Base-by-base conservation (phyloP, 495 filamentous ascomycete species). In the Penicillium antarcticum region DNA sequence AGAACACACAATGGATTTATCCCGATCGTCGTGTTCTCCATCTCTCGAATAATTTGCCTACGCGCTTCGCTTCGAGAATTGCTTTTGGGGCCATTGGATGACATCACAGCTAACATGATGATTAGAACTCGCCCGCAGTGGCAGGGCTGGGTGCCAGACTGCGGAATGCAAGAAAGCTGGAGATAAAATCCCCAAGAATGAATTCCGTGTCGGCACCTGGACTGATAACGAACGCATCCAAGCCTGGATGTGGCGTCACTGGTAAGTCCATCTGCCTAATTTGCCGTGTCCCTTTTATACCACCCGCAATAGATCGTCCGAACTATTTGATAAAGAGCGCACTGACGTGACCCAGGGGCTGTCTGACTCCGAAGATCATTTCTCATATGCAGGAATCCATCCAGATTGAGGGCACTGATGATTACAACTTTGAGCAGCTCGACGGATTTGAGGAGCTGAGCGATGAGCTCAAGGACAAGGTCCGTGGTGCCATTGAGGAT, bases 391-490 rank as follows among this genome's bases (percentile, higher is more conserved):
- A 79, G 2, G 40, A 44, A 5, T 65, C 82, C 39, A 61, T 60
- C 16, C 63, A 60, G 12, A 29, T 31, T 16, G 49, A 57, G 23
- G 44, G 53, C 18, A 60, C 45, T 5, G 59, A 70, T 5, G 71
- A 70, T 17, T 62, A 57, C 17, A 56, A 79, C 16, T 72, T 68
- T 53, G 66, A 76, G 24, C 43, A 61, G 32, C 46, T 89, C 34
- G 86, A 92, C 67, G 89, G 89, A 43, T 89, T 73, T 54, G 89
- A 91, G 17, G 86, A 89, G 32, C 69, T 92, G 9, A 62, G 79
- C 42, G 70, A 74, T 13, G 85, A 87, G 0, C 26, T 75, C 6
- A 79, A 86, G 65, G 79, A 75, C 18, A 91, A 88, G 67, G 67
- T 92, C 31, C 65, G 66, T 46, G 71, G 71, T 21, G 87, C 83